Base-by-base conservation (phyloP, 345 rosid species). In the Streptanthus diversifolius region DNA sequence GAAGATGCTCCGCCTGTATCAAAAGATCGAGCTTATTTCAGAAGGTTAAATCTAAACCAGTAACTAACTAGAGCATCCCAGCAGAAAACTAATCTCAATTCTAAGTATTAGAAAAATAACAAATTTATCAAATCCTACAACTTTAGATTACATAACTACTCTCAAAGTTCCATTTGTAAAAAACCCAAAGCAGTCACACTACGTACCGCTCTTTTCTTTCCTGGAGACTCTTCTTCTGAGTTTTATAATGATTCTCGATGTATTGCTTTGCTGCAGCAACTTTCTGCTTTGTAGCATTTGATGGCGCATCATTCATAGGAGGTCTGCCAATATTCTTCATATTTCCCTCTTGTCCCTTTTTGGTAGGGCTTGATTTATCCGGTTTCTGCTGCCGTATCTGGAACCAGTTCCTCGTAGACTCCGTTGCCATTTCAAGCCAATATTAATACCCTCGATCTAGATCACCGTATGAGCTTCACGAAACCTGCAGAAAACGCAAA, bases 331-430 rank as follows among this genome's bases (percentile, higher is more conserved):
- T 35, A 60, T 53, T 47, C 64, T 49, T 83, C 55, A 63, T 65
- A 75, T 80, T 75, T 33, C 79, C 80, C 13, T 55, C 67, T 54
- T 80, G 82, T 47, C 74, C 80, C 41, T 41, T 75, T 54, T 78
- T 80, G 45, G 79, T 60, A 53, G 82, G 80, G 40, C 76, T 75
- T 0, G 61, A 32, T 68, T 73, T 69, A 18, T 80, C 80, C 0
- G 72, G 73, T 51, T 72, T 80, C 40, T 71, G 81, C 51, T 82
- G 83, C 57, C 80, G 73, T 27, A 71, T 66, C 68, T 80, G 78
- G 52, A 83, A 83, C 85, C 85, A 83, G 24, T 82, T 83, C 83
- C 83, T 80, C 29, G 82, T 71, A 48, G 83, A 29, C 8, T 83
- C 85, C 79, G 78, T 83, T 1, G 70, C 70, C 85, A 80, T 80